Percentiles rank a stretch among this genome's conserved stretches.
These are phyloP conservation scores for Graphilbum fragrans DNA, from an alignment of 2,329 filamentous ascomycete species.

Conservation along the genomic window DNA sequence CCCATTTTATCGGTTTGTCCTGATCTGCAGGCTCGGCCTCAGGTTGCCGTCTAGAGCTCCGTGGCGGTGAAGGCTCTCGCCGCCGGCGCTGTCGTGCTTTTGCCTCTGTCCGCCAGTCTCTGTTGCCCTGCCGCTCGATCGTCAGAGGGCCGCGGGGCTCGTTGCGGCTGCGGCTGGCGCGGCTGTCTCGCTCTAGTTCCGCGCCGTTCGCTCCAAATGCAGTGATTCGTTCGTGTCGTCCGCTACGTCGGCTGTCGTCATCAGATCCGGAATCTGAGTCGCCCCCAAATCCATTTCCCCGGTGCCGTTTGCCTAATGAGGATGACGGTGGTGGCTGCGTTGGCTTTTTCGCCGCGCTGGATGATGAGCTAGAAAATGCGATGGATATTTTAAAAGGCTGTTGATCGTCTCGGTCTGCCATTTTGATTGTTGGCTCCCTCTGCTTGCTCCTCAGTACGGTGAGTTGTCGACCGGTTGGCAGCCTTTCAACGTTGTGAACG, in stretches of 20 bases:
- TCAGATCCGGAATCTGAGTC: conserved; percentile 28
- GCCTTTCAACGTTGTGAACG: too few relatives aligned
- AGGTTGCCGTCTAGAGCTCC: too few relatives aligned
- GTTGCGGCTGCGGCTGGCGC: conserved; percentile 4
- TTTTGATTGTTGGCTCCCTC: conserved; percentile 9
- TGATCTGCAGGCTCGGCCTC: conserved; percentile 18
- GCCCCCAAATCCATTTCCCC: conserved; percentile 25
- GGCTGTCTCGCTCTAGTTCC: conserved; percentile 10
- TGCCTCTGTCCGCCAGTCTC: conserved; percentile 20
- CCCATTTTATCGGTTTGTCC: conserved; percentile 25
- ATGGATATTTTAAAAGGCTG: conserved; percentile 32
- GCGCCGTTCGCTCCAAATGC: conserved; percentile 17
- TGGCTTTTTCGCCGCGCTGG: conserved; percentile 12
- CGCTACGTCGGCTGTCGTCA: conserved; percentile 12
- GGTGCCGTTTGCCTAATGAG: conserved; percentile 34
- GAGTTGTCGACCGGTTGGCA: too few relatives aligned
- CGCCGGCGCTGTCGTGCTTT: conserved; percentile 11
- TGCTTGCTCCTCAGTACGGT: too few relatives aligned
- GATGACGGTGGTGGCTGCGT: conserved; percentile 25
- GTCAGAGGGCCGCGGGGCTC: conserved; percentile 10
- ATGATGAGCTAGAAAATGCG: conserved; percentile 24
- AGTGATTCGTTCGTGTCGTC: conserved; percentile 19
- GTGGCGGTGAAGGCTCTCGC: too few relatives aligned
- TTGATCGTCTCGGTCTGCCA: conserved; percentile 24
- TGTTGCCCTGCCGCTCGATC: conserved; percentile 14